Evolutionary conservation across 2,329 filamentous ascomycete genomes (phyloP).

Genomic region (Botrytis porri): DNA sequence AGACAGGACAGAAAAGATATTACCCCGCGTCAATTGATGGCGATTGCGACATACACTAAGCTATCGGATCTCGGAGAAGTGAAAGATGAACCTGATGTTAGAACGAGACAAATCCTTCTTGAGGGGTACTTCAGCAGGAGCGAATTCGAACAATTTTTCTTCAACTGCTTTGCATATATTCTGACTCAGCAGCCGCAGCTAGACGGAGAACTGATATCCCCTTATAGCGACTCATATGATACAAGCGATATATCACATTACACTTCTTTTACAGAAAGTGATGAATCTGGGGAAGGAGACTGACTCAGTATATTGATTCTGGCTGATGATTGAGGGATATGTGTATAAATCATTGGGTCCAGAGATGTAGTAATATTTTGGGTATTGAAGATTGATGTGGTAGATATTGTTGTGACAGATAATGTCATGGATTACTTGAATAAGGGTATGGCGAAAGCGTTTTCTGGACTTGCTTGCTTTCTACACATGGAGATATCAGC

Average conservation of each 20-base stretch:
- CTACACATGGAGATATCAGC: not conserved
- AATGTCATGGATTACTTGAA: not conserved
- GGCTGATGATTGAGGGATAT: rapidly evolving
- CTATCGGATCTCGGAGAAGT: rapidly evolving
- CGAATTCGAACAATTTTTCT: not conserved
- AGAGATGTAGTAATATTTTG: no score
- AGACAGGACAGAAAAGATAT: slow-evolving; percentile 1
- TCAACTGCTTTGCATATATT: rapidly evolving
- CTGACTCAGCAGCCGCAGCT: rapidly evolving
- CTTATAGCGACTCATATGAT: not conserved
- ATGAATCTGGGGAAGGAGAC: no score
- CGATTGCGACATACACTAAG: not conserved
- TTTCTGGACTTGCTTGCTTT: not conserved
- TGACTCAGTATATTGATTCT: not conserved
- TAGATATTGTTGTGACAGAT: not conserved
- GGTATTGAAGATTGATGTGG: not conserved
- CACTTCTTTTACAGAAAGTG: rapidly evolving
- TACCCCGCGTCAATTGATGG: not conserved
- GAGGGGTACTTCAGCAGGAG: not conserved
- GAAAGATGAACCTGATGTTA: not conserved
- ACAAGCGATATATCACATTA: not conserved
- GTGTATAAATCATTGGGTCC: no score
- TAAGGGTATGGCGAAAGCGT: not conserved
- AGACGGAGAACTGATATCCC: not conserved
- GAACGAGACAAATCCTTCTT: no score